phyloP scores from a whole-genome alignment of 164 flowering plant species.

The Vitis labrusca region DNA sequence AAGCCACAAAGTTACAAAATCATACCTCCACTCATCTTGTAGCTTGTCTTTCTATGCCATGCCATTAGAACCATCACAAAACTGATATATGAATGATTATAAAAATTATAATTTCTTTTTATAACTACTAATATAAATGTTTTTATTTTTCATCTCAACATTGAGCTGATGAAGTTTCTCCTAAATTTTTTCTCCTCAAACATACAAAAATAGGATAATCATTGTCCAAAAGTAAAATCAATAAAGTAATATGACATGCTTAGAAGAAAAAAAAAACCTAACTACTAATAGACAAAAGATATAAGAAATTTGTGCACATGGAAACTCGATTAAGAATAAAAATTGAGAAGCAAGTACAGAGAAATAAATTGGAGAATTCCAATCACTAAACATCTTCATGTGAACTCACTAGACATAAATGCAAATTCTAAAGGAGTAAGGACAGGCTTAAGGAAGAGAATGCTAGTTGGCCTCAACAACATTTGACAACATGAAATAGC shows the following conservation, averaged over 20 bases:
- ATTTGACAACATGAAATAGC: no score
- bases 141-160: constrained; percentile 45
- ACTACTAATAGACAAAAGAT: no score
- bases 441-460: no score
- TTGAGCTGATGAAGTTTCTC: constrained; percentile 71
- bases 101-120: constrained; percentile 33
- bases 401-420: no score
- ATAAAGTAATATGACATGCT: not conserved
- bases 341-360: not conserved
- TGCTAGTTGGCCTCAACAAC: no score
- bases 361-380: not conserved
- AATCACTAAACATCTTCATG: no score
- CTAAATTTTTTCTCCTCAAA: constrained; percentile 72
- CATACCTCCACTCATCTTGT: constrained; percentile 85
- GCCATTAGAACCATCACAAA: constrained; percentile 43
- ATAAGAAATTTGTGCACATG: no score
- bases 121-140: constrained; percentile 45
- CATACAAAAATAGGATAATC: constrained; percentile 8
- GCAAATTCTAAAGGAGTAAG: no score
- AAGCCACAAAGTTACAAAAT: not conserved
- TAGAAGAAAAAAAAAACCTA: not conserved
- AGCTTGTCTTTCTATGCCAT: constrained; percentile 66
- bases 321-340: not conserved
- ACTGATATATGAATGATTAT: constrained; percentile 49
- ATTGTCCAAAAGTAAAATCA: not conserved